Base-by-base conservation (phyloP, 805 yeast genomes). In the Kodamaea nitidulidarum region DNA sequence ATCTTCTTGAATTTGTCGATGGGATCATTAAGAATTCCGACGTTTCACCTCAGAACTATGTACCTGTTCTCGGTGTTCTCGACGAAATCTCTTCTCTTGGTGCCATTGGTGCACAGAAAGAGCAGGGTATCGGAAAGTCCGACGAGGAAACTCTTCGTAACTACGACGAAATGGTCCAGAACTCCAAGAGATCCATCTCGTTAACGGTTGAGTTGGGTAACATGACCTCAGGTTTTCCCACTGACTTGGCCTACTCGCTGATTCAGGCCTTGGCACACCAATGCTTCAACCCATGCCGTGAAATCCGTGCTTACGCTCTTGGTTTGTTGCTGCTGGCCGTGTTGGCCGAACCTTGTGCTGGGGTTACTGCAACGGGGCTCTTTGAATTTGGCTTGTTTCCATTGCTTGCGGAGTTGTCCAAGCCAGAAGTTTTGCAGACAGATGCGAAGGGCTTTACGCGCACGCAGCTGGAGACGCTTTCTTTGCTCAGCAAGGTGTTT, bases 241-340 rank as follows among this genome's bases (percentile, higher is more conserved):
- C 60, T 36, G 64, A 60, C 35, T 49, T 63, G 15, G 66, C 78
- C 49, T 75, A 73, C 47, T 83, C 95, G 1, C 66, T 86, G 44
- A 69, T 84, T 20, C 91, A 87, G 54, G 95, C 95, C 0, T 68
- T 88, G 39, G 88, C 93, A 0, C 91, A 84, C 52, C 96, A 90
- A 57, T 85, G 96, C 56, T 74, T 84, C 55, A 88, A 88, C 52
- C 95, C 96, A 14, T 86, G 95, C 56, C 68, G 86, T 18, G 88
- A 85, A 52, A 66, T 88, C 8, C 67, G 95, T 28, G 60, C 73
- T 0, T 76, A 72, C 56, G 90, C 95, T 0, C 60, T 88, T 30
- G 70, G 71, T 15, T 59, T 76, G 0, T 69, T 90, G 37, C 84
- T 84, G 43, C 61, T 67, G 4, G 63, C 74, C 4, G 52, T 81